A percentile compares a stretch with the other conserved stretches of the same genome.
phyloP scores from a whole-genome alignment of 2,329 filamentous ascomycete genomes.

The Pseudogymnoascus sp. region DNA sequence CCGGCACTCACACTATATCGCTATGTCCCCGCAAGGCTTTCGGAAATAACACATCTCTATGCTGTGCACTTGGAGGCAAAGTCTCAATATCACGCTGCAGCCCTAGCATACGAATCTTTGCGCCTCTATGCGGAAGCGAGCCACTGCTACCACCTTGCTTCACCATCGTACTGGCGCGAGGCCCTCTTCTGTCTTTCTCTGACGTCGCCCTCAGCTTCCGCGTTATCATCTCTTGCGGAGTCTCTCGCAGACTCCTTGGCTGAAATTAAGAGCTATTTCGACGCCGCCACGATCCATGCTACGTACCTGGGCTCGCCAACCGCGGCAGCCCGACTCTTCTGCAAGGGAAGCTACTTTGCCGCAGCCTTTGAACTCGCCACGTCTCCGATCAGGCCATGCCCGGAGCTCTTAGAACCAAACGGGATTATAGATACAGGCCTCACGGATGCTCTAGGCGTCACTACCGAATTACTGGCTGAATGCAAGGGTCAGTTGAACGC shows the following conservation, averaged over 20 bases:
- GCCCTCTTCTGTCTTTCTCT: slow-evolving; percentile 72
- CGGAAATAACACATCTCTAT: slow-evolving; percentile 66
- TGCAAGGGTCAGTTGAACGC: slow-evolving; percentile 78
- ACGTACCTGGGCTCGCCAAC: slow-evolving; percentile 72
- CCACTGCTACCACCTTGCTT: slow-evolving; percentile 73
- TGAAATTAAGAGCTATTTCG: slow-evolving; percentile 75
- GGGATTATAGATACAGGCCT: slow-evolving; percentile 69
- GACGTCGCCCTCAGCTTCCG: slow-evolving; percentile 46
- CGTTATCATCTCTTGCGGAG: slow-evolving; percentile 60
- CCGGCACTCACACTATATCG: slow-evolving; percentile 73
- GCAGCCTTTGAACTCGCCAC: slow-evolving; percentile 75
- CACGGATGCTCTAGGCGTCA: slow-evolving; percentile 69
- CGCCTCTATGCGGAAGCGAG: slow-evolving; percentile 65
- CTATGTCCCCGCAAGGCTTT: slow-evolving; percentile 63
- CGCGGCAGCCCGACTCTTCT: slow-evolving; percentile 66
- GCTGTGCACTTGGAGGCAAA: slow-evolving; percentile 66
- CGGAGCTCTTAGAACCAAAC: slow-evolving; percentile 40
- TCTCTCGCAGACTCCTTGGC: slow-evolving; percentile 69
- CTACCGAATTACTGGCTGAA: slow-evolving; percentile 87
- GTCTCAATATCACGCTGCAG: slow-evolving; percentile 78
- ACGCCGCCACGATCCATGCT: slow-evolving; percentile 70
- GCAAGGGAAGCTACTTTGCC: slow-evolving; percentile 78
- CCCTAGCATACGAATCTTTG: slow-evolving; percentile 83
- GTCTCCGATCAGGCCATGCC: slow-evolving; percentile 44
- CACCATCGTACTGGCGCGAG: slow-evolving; percentile 76